Conservation (phyloP, 228 moss, liverwort and hornwort species). For the Sphagnum magellanicum region DNA sequence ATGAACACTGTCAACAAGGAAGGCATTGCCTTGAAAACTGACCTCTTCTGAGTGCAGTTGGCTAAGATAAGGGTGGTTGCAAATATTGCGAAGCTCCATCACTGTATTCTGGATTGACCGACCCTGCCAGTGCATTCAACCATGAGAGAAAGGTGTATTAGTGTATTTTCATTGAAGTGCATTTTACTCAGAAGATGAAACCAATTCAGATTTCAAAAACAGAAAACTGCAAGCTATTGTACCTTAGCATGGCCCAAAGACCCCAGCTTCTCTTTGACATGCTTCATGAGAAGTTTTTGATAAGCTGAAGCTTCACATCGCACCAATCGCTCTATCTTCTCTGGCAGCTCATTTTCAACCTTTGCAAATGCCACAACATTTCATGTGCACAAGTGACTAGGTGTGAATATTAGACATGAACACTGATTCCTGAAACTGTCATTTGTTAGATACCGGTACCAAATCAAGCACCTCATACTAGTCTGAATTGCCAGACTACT, state of each 20-base stretch:
- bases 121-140: conserved; percentile 37
- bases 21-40: conserved; percentile 5
- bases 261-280: conserved; percentile 92
- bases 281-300: conserved; percentile 91
- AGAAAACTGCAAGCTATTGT: not conserved
- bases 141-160: not conserved
- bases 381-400: not conserved
- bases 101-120: conserved; percentile 98
- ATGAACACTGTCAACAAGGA: conserved; percentile 4
- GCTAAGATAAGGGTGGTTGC: conserved; percentile 97
- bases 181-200: conserved; percentile 1
- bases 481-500: too few species aligned
- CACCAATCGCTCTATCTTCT: conserved; percentile 93
- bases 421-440: too few species aligned
- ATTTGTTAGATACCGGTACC: too few species aligned
- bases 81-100: conserved; percentile 99
- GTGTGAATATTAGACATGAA: not conserved
- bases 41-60: conserved; percentile 98
- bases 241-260: conserved; percentile 85
- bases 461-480: too few species aligned
- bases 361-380: conserved; percentile 7
- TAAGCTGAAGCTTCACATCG: conserved; percentile 98
- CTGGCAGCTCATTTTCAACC: conserved; percentile 99
- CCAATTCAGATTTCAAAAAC: not conserved
- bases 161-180: not conserved